Conservation (phyloP, 192 early-diverging fungal genomes). For the Backusella macrospora region DNA sequence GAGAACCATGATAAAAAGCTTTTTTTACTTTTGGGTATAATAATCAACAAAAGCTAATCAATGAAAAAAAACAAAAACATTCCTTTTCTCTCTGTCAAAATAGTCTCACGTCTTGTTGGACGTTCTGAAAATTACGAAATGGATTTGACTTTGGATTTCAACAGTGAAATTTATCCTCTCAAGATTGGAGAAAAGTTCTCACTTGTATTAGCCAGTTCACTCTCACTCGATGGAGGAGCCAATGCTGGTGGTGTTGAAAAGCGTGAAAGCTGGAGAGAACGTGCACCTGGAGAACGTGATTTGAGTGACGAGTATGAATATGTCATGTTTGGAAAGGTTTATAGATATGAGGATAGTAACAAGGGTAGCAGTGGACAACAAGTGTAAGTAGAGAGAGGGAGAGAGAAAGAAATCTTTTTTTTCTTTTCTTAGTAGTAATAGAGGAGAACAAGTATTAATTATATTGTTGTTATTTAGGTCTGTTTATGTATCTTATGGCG, state of each 20-base stretch:
- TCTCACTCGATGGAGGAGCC: slow-evolving; percentile 61
- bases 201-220: slow-evolving; percentile 79
- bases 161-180: slow-evolving; percentile 92
- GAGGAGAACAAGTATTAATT: neutral
- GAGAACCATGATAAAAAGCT: neutral
- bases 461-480: slow-evolving; percentile 52
- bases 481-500: slow-evolving; percentile 91
- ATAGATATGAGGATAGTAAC: slow-evolving; percentile 87
- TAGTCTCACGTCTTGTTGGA: slow-evolving; percentile 87
- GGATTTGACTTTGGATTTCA: slow-evolving; percentile 91
- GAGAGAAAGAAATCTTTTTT: neutral
- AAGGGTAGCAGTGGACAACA: slow-evolving; percentile 58
- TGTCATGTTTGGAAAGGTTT: slow-evolving; percentile 98
- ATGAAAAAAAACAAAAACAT: neutral
- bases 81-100: neutral
- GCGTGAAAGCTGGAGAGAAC: slow-evolving; percentile 72
- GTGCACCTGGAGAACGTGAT: slow-evolving; percentile 63
- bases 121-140: slow-evolving; percentile 86
- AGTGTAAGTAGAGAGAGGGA: slow-evolving; percentile 59
- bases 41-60: neutral
- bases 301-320: slow-evolving; percentile 97
- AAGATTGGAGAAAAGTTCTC: slow-evolving; percentile 84
- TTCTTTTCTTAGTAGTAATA: neutral
- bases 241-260: slow-evolving; percentile 53
- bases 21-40: neutral